These are phyloP conservation scores for Dioszegia hungarica DNA, from an alignment of 768 basidiomycete species.

Conservation along the genomic window DNA sequence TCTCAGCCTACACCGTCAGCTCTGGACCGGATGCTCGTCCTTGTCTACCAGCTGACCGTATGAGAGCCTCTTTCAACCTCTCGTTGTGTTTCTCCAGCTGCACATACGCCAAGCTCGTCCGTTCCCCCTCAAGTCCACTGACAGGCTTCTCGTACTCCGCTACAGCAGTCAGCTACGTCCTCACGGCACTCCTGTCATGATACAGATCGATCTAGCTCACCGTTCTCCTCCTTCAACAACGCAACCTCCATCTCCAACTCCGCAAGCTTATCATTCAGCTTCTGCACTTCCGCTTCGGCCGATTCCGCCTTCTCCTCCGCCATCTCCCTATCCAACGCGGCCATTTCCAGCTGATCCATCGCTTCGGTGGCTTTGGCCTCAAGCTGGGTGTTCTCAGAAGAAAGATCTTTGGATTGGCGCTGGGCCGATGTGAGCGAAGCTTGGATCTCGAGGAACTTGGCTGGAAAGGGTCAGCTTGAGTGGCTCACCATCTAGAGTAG, in stretches of 20 bases:
- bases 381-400: constrained; percentile 67
- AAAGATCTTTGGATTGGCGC: constrained; percentile 67
- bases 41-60: constrained; percentile 56
- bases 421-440: constrained; percentile 70
- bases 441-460: constrained; percentile 74
- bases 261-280: constrained; percentile 69
- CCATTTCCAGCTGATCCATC: constrained; percentile 89
- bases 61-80: constrained; percentile 85
- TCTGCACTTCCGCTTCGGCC: constrained; percentile 71
- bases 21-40: neutral
- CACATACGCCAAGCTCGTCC: constrained; percentile 56
- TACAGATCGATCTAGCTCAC: constrained; percentile 18
- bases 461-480: constrained; percentile 41
- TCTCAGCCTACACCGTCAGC: constrained; percentile 58
- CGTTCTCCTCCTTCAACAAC: constrained; percentile 63
- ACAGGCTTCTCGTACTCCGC: constrained; percentile 48
- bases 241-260: constrained; percentile 77
- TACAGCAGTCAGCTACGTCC: constrained; percentile 17
- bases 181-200: neutral
- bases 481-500: neutral
- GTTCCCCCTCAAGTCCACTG: constrained; percentile 46
- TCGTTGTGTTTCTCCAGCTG: constrained; percentile 98
- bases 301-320: constrained; percentile 87
- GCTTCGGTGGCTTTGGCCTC: constrained; percentile 70
- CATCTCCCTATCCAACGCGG: constrained; percentile 90